Evolutionary conservation across 768 basidiomycete species (phyloP), one percentile per base, ranked within the genome.

Genomic region (Gelatoporia subvermispora): DNA sequence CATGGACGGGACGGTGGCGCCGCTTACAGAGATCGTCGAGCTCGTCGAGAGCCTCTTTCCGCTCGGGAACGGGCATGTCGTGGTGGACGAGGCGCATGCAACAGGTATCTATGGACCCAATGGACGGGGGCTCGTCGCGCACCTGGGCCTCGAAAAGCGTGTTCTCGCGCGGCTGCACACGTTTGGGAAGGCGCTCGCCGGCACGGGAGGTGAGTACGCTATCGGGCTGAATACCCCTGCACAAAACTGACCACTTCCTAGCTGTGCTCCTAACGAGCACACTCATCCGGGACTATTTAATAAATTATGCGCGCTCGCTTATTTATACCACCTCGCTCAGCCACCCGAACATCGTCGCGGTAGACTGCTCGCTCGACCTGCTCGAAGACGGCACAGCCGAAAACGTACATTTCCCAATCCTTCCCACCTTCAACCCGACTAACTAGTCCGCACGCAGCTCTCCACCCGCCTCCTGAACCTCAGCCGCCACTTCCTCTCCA

Each of bases 1-100:
- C 48, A 98, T 98, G 95, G 95, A 98, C 56, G 95, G 95, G 13
- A 95, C 93, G 22, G 76, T 95, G 50, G 76, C 86, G 0, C 93
- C 92, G 0, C 71, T 98, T 23, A 45, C 45, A 15, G 77, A 79
- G 37, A 82, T 96, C 41, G 77, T 85, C 31, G 74, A 78, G 22
- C 58, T 76, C 3, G 58, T 92, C 38, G 81, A 91, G 22, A 71
- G 76, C 35, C 52, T 76, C 11, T 76, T 92, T 36, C 85, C 85
- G 1, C 47, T 56, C 16, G 75, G 76, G 2, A 87, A 87, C 60
- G 82, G 73, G 21, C 81, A 87, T 63, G 67, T 96, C 11, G 65
- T 96, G 15, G 84, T 97, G 0, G 95, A 97, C 51, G 94, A 96
- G 63, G 95, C 95, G 0, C 95, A 98, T 65, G 79, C 93, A 3